Evolutionary conservation across 192 early-diverging fungal genomes (phyloP).

Genomic region (Coemansia sp.): DNA sequence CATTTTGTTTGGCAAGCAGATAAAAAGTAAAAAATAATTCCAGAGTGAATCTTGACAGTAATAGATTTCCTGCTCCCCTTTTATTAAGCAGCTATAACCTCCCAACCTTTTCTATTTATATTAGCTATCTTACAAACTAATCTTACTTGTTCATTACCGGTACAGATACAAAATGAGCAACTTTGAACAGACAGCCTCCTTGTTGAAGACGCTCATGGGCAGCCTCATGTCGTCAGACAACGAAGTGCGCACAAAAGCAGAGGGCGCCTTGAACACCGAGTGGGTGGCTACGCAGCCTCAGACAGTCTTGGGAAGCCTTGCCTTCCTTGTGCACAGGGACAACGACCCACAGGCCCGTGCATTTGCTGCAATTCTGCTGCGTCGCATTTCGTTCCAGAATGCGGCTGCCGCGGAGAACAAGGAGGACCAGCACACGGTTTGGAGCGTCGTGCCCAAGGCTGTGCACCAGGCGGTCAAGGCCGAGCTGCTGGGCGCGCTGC

Average conservation of each 20-base stretch:
- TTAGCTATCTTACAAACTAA: background rate
- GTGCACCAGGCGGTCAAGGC: constrained; percentile 68
- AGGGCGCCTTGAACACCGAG: constrained; percentile 58
- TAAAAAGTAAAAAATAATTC: background rate
- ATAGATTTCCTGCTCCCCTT: background rate
- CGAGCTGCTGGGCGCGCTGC: constrained; percentile 76
- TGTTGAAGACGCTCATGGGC: constrained; percentile 48
- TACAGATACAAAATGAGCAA: constrained; percentile 16
- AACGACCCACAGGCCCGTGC: constrained; percentile 58
- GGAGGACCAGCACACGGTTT: constrained; percentile 62
- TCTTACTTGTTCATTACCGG: too few species aligned
- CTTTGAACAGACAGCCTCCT: constrained; percentile 37
- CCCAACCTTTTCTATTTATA: background rate
- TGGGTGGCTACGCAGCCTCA: constrained; percentile 62
- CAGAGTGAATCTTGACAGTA: background rate
- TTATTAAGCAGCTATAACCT: too few species aligned
- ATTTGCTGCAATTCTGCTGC: constrained; percentile 66
- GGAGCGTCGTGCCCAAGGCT: constrained; percentile 64
- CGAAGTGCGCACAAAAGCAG: constrained; percentile 59
- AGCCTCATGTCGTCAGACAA: constrained; percentile 60
- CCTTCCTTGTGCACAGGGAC: constrained; percentile 55
- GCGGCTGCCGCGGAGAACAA: constrained; percentile 35
- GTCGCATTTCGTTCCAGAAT: constrained; percentile 60
- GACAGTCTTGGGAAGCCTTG: constrained; percentile 58
- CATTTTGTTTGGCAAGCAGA: too few species aligned